These are phyloP conservation scores for Thielaviopsis punctulata DNA, from an alignment of 2,329 filamentous ascomycete species.

Conservation along the genomic window DNA sequence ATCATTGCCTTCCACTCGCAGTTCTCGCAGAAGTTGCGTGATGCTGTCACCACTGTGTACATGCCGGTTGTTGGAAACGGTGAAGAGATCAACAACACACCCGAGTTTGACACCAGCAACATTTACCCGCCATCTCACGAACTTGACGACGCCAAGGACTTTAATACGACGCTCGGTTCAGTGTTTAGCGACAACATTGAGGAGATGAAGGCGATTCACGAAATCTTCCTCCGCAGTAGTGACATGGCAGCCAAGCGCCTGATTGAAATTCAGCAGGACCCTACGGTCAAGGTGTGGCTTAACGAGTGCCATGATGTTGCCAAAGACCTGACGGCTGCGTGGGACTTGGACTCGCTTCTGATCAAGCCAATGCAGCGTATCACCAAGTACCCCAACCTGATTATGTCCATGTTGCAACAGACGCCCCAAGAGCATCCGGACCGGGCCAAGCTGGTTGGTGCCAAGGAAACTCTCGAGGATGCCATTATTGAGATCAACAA, in stretches of 20 bases:
- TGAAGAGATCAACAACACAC: slow-evolving; percentile 17
- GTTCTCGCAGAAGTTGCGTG: slow-evolving; percentile 67
- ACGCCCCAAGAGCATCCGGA: slow-evolving; percentile 78
- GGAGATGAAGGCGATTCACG: slow-evolving; percentile 42
- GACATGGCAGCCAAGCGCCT: slow-evolving; percentile 44
- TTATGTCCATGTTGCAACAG: slow-evolving; percentile 61
- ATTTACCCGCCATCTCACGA: slow-evolving; percentile 23
- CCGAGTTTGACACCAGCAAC: slow-evolving; percentile 25
- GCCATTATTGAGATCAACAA: slow-evolving; percentile 83
- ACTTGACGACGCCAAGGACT: slow-evolving; percentile 34
- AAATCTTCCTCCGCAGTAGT: slow-evolving; percentile 45
- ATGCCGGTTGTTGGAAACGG: slow-evolving; percentile 32
- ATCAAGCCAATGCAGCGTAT: slow-evolving; percentile 95
- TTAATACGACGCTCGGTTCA: slow-evolving; percentile 33
- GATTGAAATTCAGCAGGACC: slow-evolving; percentile 44
- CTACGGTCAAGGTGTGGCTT: slow-evolving; percentile 64
- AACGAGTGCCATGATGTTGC: slow-evolving; percentile 86
- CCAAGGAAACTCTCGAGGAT: slow-evolving; percentile 37
- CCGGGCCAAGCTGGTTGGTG: slow-evolving; percentile 40
- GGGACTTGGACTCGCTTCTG: slow-evolving; percentile 88
- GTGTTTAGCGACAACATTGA: slow-evolving; percentile 40
- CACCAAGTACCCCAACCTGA: slow-evolving; percentile 78
- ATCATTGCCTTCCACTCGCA: slow-evolving; percentile 71
- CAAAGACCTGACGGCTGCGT: slow-evolving; percentile 79
- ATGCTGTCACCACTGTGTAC: slow-evolving; percentile 65